Evolutionary conservation across 2,329 filamentous ascomycete species (phyloP).

Genomic region (Acrodontium crateriforme): DNA sequence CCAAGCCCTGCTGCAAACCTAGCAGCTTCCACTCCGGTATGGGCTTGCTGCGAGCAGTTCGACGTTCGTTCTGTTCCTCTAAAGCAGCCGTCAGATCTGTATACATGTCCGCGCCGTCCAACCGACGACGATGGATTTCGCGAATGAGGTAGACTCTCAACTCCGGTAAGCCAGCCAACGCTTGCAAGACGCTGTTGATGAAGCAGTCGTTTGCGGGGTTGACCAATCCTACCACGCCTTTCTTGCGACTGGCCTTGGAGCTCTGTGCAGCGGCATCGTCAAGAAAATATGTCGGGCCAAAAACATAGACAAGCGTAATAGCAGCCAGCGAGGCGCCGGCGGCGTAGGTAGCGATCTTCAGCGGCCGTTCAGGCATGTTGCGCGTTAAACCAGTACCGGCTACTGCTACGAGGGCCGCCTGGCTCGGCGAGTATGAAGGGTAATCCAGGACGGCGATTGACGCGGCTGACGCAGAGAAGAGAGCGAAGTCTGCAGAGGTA

Average conservation of each 20-base stretch:
- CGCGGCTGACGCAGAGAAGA: too few species aligned
- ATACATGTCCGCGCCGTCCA: conserved; percentile 70
- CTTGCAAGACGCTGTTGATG: conserved; percentile 93
- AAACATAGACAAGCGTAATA: conserved; percentile 90
- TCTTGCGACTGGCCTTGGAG: conserved; percentile 53
- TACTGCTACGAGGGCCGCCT: conserved; percentile 17
- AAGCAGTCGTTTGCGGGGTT: conserved; percentile 76
- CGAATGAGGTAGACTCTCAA: conserved; percentile 83
- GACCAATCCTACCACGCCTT: conserved; percentile 72
- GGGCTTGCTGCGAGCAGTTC: conserved; percentile 22
- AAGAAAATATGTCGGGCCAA: conserved; percentile 91
- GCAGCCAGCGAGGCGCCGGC: conserved; percentile 90
- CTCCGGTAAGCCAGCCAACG: conserved; percentile 77
- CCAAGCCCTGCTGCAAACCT: conserved; percentile 62
- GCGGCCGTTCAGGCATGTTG: conserved; percentile 65
- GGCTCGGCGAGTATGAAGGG: too few species aligned
- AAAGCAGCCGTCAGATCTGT: conserved; percentile 39
- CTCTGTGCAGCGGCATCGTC: conserved; percentile 57
- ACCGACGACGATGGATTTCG: conserved; percentile 69
- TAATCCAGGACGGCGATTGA: too few species aligned
- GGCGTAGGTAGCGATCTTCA: conserved; percentile 81
- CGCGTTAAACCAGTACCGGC: conserved; percentile 14
- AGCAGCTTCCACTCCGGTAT: conserved; percentile 34
- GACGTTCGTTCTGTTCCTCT: conserved; percentile 48
- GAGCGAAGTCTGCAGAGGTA: too few species aligned